A percentile compares a stretch with the other conserved stretches of the same genome.
phyloP scores from a whole-genome alignment of 192 early-diverging fungal species.

The Linderina pennispora region DNA sequence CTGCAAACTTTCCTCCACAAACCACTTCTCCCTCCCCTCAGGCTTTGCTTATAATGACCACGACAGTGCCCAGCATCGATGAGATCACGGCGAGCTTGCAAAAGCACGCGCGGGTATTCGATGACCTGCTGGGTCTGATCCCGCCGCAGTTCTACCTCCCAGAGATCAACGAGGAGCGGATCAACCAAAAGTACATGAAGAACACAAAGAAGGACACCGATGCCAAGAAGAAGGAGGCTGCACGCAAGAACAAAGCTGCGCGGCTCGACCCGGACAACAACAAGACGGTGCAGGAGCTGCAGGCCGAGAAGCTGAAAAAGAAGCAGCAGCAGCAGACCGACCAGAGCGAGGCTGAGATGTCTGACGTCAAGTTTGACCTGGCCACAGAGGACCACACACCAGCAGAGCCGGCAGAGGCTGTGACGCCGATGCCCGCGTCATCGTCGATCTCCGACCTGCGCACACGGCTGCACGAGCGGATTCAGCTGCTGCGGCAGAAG shows the following conservation, averaged over 20 bases:
- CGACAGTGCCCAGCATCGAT: slow-evolving; percentile 12
- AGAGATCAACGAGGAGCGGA: slow-evolving; percentile 52
- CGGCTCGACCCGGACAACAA: slow-evolving; percentile 78
- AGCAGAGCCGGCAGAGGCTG: slow-evolving; percentile 15
- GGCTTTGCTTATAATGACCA: no score
- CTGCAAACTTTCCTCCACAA: no score
- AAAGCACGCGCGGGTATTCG: slow-evolving; percentile 60
- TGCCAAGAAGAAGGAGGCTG: slow-evolving; percentile 83
- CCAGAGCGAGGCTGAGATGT: slow-evolving; percentile 17
- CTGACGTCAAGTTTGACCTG: slow-evolving; percentile 24
- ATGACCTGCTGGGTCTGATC: slow-evolving; percentile 73
- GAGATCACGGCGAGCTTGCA: slow-evolving; percentile 54
- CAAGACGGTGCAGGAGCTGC: slow-evolving; percentile 66
- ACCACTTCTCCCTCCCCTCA: no score
- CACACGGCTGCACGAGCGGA: slow-evolving; percentile 56
- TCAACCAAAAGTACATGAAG: slow-evolving; percentile 50
- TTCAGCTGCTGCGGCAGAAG: slow-evolving; percentile 53
- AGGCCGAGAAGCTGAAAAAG: slow-evolving; percentile 50
- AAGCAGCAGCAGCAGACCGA: slow-evolving; percentile 26
- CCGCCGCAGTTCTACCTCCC: slow-evolving; percentile 79
- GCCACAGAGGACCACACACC: slow-evolving; percentile 12
- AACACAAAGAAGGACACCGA: slow-evolving; percentile 87
- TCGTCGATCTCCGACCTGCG: slow-evolving; percentile 54
- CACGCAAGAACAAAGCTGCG: slow-evolving; percentile 59
- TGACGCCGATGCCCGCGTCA: slow-evolving; percentile 25